phyloP scores from a whole-genome alignment of 2,329 filamentous ascomycete genomes.

The Phaeosphaeria sp. region DNA sequence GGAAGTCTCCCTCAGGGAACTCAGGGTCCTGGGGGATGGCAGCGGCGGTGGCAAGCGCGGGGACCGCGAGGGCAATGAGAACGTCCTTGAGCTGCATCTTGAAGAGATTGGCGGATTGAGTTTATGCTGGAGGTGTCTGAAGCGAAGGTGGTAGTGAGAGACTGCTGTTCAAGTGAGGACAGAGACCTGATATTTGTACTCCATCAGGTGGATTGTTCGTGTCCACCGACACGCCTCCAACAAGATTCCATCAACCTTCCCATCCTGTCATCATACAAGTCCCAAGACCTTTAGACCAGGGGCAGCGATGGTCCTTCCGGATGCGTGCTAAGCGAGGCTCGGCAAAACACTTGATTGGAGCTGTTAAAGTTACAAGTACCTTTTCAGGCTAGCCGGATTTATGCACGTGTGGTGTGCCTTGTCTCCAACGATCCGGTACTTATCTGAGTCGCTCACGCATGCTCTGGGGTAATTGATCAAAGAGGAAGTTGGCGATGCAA shows the following conservation, averaged over 20 bases:
- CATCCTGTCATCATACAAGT: slow-evolving; percentile 12
- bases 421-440: slow-evolving; percentile 7
- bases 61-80: slow-evolving; percentile 28
- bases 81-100: slow-evolving; percentile 33
- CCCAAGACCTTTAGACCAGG: slow-evolving; percentile 23
- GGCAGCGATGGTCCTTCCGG: slow-evolving; percentile 24
- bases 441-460: slow-evolving; percentile 17
- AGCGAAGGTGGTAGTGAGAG: slow-evolving; percentile 18
- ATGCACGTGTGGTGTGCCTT: background rate
- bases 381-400: background rate
- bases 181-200: slow-evolving; percentile 25
- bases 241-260: slow-evolving; percentile 16
- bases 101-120: slow-evolving; percentile 13
- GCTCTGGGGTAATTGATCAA: slow-evolving; percentile 13
- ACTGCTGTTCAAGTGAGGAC: slow-evolving; percentile 4
- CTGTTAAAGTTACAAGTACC: slow-evolving; percentile 8
- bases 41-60: slow-evolving; percentile 25
- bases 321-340: slow-evolving; percentile 3
- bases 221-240: background rate
- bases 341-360: slow-evolving; percentile 4
- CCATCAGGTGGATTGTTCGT: background rate
- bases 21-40: slow-evolving; percentile 29
- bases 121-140: slow-evolving; percentile 11
- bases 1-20: slow-evolving; percentile 3
- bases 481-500: slow-evolving; percentile 22